Evolutionary conservation across 2,329 filamentous ascomycete species (phyloP), one percentile per base, ranked within the genome.

Genomic region (Fusarium piperis): DNA sequence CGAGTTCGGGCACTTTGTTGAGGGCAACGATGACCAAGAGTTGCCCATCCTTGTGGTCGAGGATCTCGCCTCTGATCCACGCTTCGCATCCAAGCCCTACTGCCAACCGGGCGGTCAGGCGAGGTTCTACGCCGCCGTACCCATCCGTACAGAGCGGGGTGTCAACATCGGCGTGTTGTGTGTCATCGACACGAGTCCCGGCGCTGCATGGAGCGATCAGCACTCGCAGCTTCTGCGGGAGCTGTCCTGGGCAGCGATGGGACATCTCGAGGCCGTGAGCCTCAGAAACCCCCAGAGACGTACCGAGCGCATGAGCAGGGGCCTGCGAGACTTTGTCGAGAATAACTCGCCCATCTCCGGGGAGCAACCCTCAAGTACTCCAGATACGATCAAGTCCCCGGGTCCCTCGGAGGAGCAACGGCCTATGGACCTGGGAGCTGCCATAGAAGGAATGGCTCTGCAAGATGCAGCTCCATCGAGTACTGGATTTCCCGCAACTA

Each of bases 121-220:
- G 16, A 73, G 77, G 2, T 85, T 85, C 61, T 85, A 84, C 46
- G 82, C 82, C 0, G 83, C 78, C 0, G 81, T 83, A 0, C 83
- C 84, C 3, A 83, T 85, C 13, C 79, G 81, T 0, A 81, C 81
- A 0, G 78, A 72, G 0, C 71, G 77, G 4, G 83, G 82, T 18
- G 80, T 85, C 63, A 82, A 84, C 56, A 85, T 85, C 5, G 84
- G 83, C 4, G 79, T 82, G 0, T 80, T 79, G 11, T 82, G 80
- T 46, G 77, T 84, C 1, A 71, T 79, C 41, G 18, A 70, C 57
- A 36, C 58, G 23, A 5, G 61, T 53, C 48, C 56, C 23, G 6
- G 59, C 0, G 12, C 66, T 6, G 44, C 35, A 10, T 79, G 81
- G 70, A 75, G 74, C 6, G 74, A 78, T 4, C 39, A 64, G 1